Base-by-base conservation (phyloP, 176 grass and related monocot species). In the Cymbopogon citratus region DNA sequence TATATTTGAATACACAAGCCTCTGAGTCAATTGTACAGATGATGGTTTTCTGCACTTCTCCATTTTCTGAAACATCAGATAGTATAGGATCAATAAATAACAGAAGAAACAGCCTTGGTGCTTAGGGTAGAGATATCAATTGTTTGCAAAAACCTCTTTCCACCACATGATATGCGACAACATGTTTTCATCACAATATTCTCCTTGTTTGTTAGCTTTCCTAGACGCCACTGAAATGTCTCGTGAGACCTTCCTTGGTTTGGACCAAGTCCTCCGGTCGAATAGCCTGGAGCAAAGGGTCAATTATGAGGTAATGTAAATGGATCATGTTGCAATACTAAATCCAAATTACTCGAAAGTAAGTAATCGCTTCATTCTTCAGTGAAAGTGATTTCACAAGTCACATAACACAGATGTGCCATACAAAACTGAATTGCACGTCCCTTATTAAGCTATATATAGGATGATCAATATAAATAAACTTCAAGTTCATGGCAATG, bases 1-100 rank as follows among this genome's bases (percentile, higher is more conserved):
- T 76, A 98, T 83, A 89, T 98, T 98, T 7, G 92, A 89, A 81
- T 94, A 93, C 14, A 73, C 81, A 76, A 98, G 92, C 77, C 90
- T 92, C 79, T 98, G 89, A 41, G 85, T 81, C 87, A 98, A 74
- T 38, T 93, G 92, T 54, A 89, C 27, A 2, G 92, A 91, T 80
- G 92, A 94, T 61, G 84, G 90, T 71, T 93, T 98, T 80, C 88
- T 93, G 90, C 95, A 98, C 40, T 61, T 77, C 82, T 91, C 89
- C 90, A 98, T 81, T 81, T 92, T 93, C 95, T 98, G 89, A 74
- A 74, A 87, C 19, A 89, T 69, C 29, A 81, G 64, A 83, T 59
- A 52, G 62, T 27, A 77, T 35, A 73, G 45, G 24, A 39, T 33
- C 23, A 66, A 60, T 19, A 75, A 34, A 83, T 23, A 67, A 80